These are phyloP conservation scores for Achaetomiella virescens DNA, from an alignment of 495 filamentous ascomycete genomes.

Conservation along the genomic window DNA sequence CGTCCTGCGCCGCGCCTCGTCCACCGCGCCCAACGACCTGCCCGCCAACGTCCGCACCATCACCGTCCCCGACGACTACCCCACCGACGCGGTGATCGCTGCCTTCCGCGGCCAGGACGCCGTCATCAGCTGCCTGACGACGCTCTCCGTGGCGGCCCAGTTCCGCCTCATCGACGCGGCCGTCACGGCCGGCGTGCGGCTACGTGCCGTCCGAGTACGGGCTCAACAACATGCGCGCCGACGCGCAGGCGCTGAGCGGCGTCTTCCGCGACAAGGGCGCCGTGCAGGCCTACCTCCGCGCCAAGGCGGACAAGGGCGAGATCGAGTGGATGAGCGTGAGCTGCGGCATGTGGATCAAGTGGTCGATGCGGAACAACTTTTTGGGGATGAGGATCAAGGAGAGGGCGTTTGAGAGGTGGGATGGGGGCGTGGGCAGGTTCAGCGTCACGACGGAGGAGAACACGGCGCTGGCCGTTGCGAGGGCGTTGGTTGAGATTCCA, in stretches of 20 bases:
- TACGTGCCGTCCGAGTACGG: conserved; percentile 62
- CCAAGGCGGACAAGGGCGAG: no score
- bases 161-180: conserved; percentile 46
- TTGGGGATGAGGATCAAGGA: conserved; percentile 30
- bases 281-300: conserved; percentile 1
- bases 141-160: conserved; percentile 29
- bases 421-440: conserved; percentile 37
- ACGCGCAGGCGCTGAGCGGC: conserved; percentile 30
- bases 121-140: conserved; percentile 28
- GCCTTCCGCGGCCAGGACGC: conserved; percentile 24
- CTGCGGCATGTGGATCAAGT: conserved; percentile 41
- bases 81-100: conserved; percentile 15
- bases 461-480: conserved; percentile 31
- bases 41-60: conserved; percentile 13
- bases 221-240: conserved; percentile 53
- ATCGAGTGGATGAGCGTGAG: conserved; percentile 33
- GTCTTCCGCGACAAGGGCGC: conserved; percentile 40
- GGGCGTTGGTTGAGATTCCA: conserved; percentile 26
- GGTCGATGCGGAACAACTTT: conserved; percentile 31
- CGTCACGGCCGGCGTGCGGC: conserved; percentile 40
- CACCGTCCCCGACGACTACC: conserved; percentile 24
- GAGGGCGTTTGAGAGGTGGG: conserved; percentile 29
- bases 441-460: conserved; percentile 38
- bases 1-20: conserved; percentile 25
- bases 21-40: conserved; percentile 14